Conservation (phyloP, 1,139 yeast species). For the Groenewaldozyma auringiensis region DNA sequence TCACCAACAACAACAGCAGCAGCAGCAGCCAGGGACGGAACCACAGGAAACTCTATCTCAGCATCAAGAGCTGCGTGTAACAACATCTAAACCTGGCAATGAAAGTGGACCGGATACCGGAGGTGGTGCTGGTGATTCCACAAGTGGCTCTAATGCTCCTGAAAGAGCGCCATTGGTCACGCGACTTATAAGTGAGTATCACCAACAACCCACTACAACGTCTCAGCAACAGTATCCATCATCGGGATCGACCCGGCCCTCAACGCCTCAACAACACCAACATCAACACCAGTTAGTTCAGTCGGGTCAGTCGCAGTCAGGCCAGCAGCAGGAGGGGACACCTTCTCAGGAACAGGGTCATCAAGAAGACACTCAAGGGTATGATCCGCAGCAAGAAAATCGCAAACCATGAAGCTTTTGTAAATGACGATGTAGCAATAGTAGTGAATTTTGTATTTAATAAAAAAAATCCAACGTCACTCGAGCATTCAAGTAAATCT, state of each 20-base stretch:
- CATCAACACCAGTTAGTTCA: background rate
- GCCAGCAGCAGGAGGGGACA: too few species aligned
- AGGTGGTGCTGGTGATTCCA: conserved; percentile 1
- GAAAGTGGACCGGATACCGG: background rate
- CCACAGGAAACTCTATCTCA: too few species aligned
- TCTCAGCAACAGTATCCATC: background rate
- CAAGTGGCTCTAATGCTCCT: background rate
- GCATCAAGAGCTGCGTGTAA: background rate
- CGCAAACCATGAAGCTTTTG: background rate
- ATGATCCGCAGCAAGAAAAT: background rate
- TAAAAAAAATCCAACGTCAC: too few species aligned
- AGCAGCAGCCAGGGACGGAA: conserved; percentile 10
- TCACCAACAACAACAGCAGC: conserved; percentile 8
- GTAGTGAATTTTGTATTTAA: background rate
- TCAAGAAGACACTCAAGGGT: background rate
- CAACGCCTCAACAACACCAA: conserved; percentile 4
- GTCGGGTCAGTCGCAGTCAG: too few species aligned
- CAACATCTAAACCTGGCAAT: too few species aligned
- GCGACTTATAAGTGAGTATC: conserved; percentile 7
- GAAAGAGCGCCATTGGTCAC: conserved; percentile 1
- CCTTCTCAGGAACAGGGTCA: too few species aligned
- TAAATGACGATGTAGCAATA: background rate
- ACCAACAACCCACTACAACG: background rate
- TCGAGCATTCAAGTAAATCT: too few species aligned
- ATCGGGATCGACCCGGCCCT: background rate